Conservation (phyloP, 176 grass and related monocot genomes). For the Dactylis glomerata region DNA sequence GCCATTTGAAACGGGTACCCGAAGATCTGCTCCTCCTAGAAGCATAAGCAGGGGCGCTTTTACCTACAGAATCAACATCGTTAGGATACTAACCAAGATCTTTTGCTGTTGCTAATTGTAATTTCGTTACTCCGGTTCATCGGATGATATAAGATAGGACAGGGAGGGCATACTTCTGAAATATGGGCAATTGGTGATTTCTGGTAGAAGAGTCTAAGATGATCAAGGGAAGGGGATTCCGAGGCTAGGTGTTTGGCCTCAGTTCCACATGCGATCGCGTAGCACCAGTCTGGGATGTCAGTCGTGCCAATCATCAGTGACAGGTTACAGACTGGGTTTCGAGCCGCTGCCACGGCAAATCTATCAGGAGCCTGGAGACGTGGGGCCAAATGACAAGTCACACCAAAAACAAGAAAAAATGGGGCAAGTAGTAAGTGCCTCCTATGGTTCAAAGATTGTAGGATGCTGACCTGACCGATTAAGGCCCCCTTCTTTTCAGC, state of each 20-base stretch:
- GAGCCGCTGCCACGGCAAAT: constrained; percentile 64
- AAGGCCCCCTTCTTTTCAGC: no score
- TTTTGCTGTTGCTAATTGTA: background rate
- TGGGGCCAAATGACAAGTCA: background rate
- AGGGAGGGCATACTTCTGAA: constrained; percentile 44
- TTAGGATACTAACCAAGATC: background rate
- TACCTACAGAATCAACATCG: constrained; percentile 30
- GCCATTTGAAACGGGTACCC: constrained; percentile 49
- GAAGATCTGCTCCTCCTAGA: constrained; percentile 56
- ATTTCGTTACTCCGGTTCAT: background rate
- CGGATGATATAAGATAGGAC: background rate
- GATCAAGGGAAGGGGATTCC: constrained; percentile 48
- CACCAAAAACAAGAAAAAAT: background rate
- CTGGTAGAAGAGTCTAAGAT: constrained; percentile 61
- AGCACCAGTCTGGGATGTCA: constrained; percentile 88
- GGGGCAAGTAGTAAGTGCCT: background rate
- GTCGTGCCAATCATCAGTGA: constrained; percentile 79
- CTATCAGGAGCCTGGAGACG: constrained; percentile 59
- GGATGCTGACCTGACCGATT: constrained; percentile 66
- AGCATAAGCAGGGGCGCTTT: constrained; percentile 53
- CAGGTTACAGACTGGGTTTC: constrained; percentile 86
- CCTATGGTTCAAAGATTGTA: background rate
- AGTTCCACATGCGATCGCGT: constrained; percentile 52
- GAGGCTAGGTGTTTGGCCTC: constrained; percentile 63
- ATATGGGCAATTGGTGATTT: constrained; percentile 79